phyloP scores from a whole-genome alignment of 495 filamentous ascomycete genomes.

The Penicillium pulvis region DNA sequence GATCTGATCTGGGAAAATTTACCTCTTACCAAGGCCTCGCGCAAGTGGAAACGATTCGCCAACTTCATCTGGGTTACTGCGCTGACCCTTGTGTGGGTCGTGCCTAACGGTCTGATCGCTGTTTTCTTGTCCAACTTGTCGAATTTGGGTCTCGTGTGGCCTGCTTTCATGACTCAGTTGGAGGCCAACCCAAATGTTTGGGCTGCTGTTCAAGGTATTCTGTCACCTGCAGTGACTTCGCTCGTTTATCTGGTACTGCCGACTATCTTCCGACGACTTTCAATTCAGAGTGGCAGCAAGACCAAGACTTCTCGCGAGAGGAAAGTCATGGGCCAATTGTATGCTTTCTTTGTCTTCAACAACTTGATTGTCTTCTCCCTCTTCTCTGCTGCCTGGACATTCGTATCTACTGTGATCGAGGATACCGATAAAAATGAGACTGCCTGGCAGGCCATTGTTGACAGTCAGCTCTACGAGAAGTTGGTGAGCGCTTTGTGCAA shows the following conservation, averaged over 20 bases:
- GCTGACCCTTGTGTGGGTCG: conserved; percentile 86
- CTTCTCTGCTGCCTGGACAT: conserved; percentile 78
- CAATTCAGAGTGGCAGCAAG: conserved; percentile 76
- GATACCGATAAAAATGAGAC: conserved; percentile 51
- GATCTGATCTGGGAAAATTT: conserved; percentile 98
- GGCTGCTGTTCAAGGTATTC: conserved; percentile 91
- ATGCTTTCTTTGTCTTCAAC: conserved; percentile 97
- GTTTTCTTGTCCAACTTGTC: conserved; percentile 85
- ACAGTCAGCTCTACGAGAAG: conserved; percentile 59
- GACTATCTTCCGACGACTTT: conserved; percentile 83
- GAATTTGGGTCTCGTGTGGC: conserved; percentile 82
- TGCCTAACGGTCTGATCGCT: conserved; percentile 93
- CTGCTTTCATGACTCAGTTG: conserved; percentile 66
- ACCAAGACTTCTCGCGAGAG: conserved; percentile 91
- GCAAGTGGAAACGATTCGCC: conserved; percentile 70
- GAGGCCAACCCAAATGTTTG: conserved; percentile 63
- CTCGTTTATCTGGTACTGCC: conserved; percentile 87
- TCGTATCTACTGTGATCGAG: conserved; percentile 64
- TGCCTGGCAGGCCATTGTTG: conserved; percentile 68
- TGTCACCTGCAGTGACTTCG: conserved; percentile 87
- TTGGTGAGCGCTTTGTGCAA: conserved; percentile 71
- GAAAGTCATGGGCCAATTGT: conserved; percentile 90
- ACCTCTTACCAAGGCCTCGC: conserved; percentile 61
- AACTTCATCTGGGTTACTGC: conserved; percentile 81
- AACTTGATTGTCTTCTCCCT: conserved; percentile 92